Evolutionary conservation across 1,284 basidiomycete species (phyloP), one percentile per base, ranked within the genome.

Genomic region (Wolfiporia cocos): DNA sequence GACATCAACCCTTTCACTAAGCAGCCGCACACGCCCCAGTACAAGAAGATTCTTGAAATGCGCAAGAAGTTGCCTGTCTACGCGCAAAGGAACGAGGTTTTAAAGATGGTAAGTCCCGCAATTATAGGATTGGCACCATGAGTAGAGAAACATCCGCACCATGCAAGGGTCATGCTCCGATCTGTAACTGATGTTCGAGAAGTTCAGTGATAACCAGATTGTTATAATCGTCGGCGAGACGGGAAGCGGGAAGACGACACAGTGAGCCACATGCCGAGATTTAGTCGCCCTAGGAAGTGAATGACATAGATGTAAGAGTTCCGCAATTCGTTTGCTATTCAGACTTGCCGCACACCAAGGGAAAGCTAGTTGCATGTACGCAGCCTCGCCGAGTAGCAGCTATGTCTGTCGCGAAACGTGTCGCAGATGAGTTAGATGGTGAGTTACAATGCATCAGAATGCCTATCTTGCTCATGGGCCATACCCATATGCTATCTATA

Each of bases 371-470:
- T 21, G 95, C 93, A 5, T 98, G 95, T 60, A 99, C 96, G 0
- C 95, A 99, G 64, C 96, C 95, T 3, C 76, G 96, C 58, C 79
- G 95, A 71, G 94, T 99, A 1, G 94, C 96, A 1, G 94, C 95
- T 26, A 98, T 95, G 91, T 92, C 89, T 18, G 96, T 98, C 1
- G 95, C 95, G 17, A 96, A 95, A 66, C 92, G 96, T 70, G 96
- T 99, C 1, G 93, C 96, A 3, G 92, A 96, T 57, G 95, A 99
- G 67, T 93, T 98, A 90, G 94, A 97, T 63, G 87, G 86, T 89
- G 50, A 53, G 83, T 67, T 6, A 28, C 21, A 21, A 9, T 29
- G 26, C 14, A 14, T 29, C 26, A 29, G 14, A 14, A 14, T 9
- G 14, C 7, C 26, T 29, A 9, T 34, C 10, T 11, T 34, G 10